phyloP scores from a whole-genome alignment of 441 rosid genomes.

The Theobroma grandiflorum region DNA sequence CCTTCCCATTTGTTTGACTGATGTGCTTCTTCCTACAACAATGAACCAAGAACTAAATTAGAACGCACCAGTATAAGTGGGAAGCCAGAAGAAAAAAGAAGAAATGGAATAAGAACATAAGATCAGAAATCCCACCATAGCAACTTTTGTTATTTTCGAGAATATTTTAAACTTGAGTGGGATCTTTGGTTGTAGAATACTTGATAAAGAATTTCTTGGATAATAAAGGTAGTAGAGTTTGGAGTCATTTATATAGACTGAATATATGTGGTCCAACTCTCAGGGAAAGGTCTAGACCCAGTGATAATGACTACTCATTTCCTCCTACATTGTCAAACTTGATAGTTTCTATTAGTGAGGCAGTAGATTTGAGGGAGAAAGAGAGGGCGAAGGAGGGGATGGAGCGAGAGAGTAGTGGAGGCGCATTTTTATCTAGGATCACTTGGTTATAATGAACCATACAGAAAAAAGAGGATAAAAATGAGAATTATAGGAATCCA shows the following conservation, averaged over 20 bases:
- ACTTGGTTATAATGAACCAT: constrained; percentile 19
- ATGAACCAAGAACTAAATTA: constrained; percentile 5
- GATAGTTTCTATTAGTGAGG: constrained; percentile 27
- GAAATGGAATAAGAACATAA: background rate
- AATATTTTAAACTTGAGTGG: constrained; percentile 12
- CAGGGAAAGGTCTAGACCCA: constrained; percentile 56
- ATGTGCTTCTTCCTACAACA: constrained; percentile 55
- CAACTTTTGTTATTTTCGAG: constrained; percentile 25
- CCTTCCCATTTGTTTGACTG: constrained; percentile 56
- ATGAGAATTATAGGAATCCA: background rate
- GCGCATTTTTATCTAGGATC: background rate
- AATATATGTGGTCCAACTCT: constrained; percentile 50
- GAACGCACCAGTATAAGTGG: background rate
- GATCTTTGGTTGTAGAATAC: constrained; percentile 22
- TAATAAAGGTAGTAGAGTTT: constrained; percentile 10
- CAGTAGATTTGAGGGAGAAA: background rate
- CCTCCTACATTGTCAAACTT: constrained; percentile 21
- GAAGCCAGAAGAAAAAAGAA: background rate
- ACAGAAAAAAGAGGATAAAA: background rate
- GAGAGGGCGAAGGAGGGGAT: background rate
- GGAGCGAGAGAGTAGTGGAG: constrained; percentile 10
- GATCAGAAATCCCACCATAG: constrained; percentile 42
- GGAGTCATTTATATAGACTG: constrained; percentile 37
- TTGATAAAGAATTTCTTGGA: constrained; percentile 23
- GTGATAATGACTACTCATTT: constrained; percentile 43